Conservation (phyloP, 805 yeast genomes). For the Ogataea minuta region DNA sequence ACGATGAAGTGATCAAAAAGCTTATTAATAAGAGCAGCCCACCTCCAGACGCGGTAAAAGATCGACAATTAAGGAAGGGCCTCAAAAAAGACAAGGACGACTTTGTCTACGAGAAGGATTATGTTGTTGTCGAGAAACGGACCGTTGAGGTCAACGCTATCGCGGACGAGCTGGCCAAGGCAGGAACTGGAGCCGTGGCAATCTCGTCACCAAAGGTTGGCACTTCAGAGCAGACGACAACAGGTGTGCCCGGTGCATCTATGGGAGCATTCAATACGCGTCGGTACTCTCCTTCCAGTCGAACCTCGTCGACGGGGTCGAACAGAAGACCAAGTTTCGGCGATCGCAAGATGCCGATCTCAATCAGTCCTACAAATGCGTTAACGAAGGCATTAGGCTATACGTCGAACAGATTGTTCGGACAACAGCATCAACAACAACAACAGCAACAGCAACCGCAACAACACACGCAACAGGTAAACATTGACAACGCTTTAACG, state of each 20-base stretch:
- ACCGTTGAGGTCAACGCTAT: constrained; percentile 93
- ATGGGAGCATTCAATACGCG: constrained; percentile 28
- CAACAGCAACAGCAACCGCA: constrained; percentile 16
- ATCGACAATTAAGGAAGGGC: constrained; percentile 6
- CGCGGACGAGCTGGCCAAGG: constrained; percentile 83
- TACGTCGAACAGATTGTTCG: constrained; percentile 86
- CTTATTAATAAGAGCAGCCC: constrained; percentile 45
- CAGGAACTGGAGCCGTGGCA: constrained; percentile 43
- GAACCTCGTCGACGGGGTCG: constrained; percentile 48
- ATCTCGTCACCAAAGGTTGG: constrained; percentile 20
- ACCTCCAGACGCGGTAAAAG: constrained; percentile 32
- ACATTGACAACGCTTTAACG: constrained; percentile 18
- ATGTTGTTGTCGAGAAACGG: constrained; percentile 91
- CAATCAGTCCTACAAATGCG: constrained; percentile 83
- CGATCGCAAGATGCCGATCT: constrained; percentile 63
- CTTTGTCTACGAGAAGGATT: constrained; percentile 69
- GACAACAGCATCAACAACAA: constrained; percentile 33
- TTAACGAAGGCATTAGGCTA: constrained; percentile 81
- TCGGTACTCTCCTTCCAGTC: constrained; percentile 39
- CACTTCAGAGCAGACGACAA: background rate
- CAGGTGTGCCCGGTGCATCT: background rate
- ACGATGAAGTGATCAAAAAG: constrained; percentile 46
- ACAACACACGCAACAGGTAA: constrained; percentile 9
- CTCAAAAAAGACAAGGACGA: constrained; percentile 33
- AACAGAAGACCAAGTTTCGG: constrained; percentile 58